Base-by-base conservation (phyloP, 2,329 filamentous ascomycete species). In the Fusarium sterilihyphosum region DNA sequence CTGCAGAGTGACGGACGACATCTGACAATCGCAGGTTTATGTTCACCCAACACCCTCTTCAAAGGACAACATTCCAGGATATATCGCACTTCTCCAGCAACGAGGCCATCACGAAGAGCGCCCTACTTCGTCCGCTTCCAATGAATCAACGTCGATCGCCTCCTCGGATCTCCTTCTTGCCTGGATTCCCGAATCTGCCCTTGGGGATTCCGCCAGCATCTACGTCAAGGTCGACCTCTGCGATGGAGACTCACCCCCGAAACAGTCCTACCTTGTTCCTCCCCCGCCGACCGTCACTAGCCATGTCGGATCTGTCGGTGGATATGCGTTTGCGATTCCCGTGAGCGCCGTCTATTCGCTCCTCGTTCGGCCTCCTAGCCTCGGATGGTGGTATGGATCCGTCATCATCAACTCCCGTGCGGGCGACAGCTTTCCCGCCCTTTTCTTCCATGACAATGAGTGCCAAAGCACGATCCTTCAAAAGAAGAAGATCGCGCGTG, bases 381-480 rank as follows among this genome's bases (percentile, higher is more conserved):
- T 98, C 13, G 97, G 96, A 22, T 99, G 96, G 97, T 99, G 96
- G 96, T 98, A 97, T 81, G 96, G 96, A 40, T 98, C 95, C 73
- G 84, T 99, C 35, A 92, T 99, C 65, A 94, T 99, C 85, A 99
- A 99, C 81, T 94, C 94, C 3, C 88, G 93, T 18, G 91, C 93
- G 2, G 97, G 97, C 8, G 95, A 98, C 81, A 96, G 94, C 81
- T 98, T 98, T 76, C 96, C 96, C 0, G 95, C 96, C 0, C 86
- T 99, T 3, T 99, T 99, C 85, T 99, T 99, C 84, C 96, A 99
- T 81, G 96, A 99, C 80, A 95, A 92, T 72, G 96, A 99, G 85
- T 99, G 96, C 79, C 93, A 98, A 83, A 97, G 93, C 61, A 99
- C 96, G 0, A 97, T 98, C 29, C 84, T 97, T 64, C 96, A 98